Evolutionary conservation across 257 asterid species (phyloP), one percentile per base, ranked within the genome.

Genomic region (Asclepias syriaca): DNA sequence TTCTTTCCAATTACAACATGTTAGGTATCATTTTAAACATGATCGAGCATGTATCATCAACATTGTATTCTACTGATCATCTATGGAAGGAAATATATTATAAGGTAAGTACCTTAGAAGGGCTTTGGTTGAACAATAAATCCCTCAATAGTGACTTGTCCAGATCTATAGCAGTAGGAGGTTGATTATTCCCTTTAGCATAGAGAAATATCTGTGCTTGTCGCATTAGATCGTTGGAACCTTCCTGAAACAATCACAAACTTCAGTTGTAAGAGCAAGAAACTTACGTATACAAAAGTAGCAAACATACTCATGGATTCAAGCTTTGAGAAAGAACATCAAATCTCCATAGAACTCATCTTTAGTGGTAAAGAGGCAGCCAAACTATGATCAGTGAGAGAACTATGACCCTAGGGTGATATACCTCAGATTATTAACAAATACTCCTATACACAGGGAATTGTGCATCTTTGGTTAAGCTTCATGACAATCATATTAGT

Each of bases 121-220:
- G 97, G 71, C 96, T 91, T 73, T 90, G 96, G 88, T 95, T 95
- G 84, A 95, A 95, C 66, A 95, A 77, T 77, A 95, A 79, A 79
- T 95, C 97, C 85, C 75, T 90, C 76, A 88, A 66, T 55, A 95
- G 86, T 37, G 94, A 82, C 79, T 92, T 95, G 79, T 95, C 88
- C 57, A 90, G 79, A 76, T 92, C 96, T 70, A 95, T 90, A 68
- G 98, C 94, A 43, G 99, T 92, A 77, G 99, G 99, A 60, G 97
- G 81, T 77, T 82, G 85, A 70, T 80, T 53, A 48, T 83, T 92
- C 74, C 99, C 99, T 67, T 88, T 92, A 40, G 99, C 97, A 78
- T 95, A 92, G 11, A 83, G 48, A 78, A 95, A 95, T 77, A 88
- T 77, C 77, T 90, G 96, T 70, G 98, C 95, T 75, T 81, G 90